A percentile compares a stretch with the other conserved stretches of the same genome.
phyloP scores from a whole-genome alignment of 352 stramenopile species.

The Globisporangium carolinianum region DNA sequence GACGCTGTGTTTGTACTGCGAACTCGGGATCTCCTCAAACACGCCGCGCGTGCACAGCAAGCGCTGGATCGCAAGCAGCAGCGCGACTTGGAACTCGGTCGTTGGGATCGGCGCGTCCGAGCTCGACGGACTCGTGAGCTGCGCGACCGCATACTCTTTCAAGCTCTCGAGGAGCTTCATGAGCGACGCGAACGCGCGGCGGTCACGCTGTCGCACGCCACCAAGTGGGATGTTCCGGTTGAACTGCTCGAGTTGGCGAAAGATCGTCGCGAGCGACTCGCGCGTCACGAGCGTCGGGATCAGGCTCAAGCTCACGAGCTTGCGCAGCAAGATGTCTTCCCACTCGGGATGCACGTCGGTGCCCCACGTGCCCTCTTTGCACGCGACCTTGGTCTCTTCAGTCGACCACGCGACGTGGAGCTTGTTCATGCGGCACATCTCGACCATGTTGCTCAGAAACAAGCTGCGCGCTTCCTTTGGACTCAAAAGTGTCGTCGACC shows the following conservation, averaged over 20 bases:
- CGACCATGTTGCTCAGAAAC: conserved; percentile 82
- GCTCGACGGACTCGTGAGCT: conserved; percentile 75
- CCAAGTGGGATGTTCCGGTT: conserved; percentile 82
- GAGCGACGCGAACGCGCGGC: conserved; percentile 63
- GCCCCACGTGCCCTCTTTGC: conserved; percentile 82
- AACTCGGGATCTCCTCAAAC: conserved; percentile 82
- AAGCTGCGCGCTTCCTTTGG: conserved; percentile 72
- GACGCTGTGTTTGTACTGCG: conserved; percentile 81
- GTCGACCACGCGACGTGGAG: conserved; percentile 83
- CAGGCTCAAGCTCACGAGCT: conserved; percentile 70
- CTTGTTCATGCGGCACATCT: conserved; percentile 88
- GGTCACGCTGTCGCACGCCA: conserved; percentile 60
- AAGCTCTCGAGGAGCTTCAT: conserved; percentile 85
- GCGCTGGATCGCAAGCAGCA: conserved; percentile 74
- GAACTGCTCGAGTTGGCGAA: conserved; percentile 79
- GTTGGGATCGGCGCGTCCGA: conserved; percentile 76
- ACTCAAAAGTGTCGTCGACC: conserved; percentile 65
- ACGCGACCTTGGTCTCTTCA: conserved; percentile 78
- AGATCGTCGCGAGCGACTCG: conserved; percentile 64
- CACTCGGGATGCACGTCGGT: conserved; percentile 76
- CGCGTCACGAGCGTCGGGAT: conserved; percentile 78
- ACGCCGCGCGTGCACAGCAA: conserved; percentile 74
- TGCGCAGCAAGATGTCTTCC: conserved; percentile 81
- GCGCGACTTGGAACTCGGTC: conserved; percentile 75
- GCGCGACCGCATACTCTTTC: conserved; percentile 77